Evolutionary conservation across 2,329 filamentous ascomycete genomes (phyloP).

Genomic region (Aspergillus amoenus): DNA sequence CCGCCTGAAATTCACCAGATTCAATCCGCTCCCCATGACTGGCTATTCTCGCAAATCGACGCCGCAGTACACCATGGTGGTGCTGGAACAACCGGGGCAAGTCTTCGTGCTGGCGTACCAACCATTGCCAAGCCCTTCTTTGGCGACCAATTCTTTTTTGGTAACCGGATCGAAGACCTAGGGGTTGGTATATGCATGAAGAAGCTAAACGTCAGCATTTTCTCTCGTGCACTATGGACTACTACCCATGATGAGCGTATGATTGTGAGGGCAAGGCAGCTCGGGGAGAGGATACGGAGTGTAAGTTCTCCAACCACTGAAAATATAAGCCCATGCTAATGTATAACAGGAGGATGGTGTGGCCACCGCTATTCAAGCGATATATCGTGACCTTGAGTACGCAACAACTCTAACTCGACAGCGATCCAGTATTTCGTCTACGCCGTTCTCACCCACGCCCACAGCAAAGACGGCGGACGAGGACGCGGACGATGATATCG

Average conservation of each 20-base stretch:
- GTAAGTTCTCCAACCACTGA: constrained; percentile 52
- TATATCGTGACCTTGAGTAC: constrained; percentile 94
- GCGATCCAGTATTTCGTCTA: constrained; percentile 38
- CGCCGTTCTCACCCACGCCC: constrained; percentile 34
- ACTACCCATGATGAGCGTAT: constrained; percentile 87
- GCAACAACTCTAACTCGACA: constrained; percentile 79
- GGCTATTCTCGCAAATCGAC: constrained; percentile 92
- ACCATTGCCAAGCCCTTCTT: constrained; percentile 98
- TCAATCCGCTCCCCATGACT: constrained; percentile 89
- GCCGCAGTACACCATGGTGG: constrained; percentile 94
- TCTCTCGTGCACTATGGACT: constrained; percentile 86
- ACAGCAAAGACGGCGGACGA: constrained; percentile 38
- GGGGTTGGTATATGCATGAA: constrained; percentile 88
- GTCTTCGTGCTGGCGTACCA: constrained; percentile 83
- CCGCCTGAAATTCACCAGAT: constrained; percentile 84
- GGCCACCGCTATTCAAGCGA: constrained; percentile 82
- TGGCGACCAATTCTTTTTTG: constrained; percentile 97
- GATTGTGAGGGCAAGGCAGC: constrained; percentile 76
- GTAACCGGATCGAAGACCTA: constrained; percentile 82
- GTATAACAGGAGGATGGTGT: constrained; percentile 76
- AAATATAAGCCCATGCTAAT: constrained; percentile 21
- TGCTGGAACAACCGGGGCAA: constrained; percentile 91
- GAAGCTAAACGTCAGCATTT: constrained; percentile 82
- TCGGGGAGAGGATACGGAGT: constrained; percentile 85
- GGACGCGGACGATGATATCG: constrained; percentile 52